Conservation (phyloP, 1,284 basidiomycete species). For the Apiotrichum montevideense region DNA sequence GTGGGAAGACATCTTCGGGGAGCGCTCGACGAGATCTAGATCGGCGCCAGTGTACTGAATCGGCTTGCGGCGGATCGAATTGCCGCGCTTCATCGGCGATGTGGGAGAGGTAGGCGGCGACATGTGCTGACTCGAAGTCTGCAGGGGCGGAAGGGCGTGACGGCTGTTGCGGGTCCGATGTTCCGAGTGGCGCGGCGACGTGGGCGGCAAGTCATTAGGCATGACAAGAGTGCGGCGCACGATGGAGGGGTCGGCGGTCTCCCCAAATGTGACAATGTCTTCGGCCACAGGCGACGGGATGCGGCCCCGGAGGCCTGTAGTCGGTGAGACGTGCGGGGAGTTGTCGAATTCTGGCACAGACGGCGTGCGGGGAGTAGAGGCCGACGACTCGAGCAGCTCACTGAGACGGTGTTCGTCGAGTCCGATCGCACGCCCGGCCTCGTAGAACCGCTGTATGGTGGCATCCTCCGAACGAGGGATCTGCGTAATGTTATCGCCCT, state of each 20-base stretch:
- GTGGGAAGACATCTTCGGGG: conserved; percentile 11
- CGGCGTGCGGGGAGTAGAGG: conserved; percentile 3
- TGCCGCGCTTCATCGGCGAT: conserved; percentile 6
- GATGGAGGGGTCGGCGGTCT: conserved; percentile 5
- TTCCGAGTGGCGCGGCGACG: not conserved
- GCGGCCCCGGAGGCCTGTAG: not conserved
- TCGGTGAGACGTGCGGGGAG: not conserved
- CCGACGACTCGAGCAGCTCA: conserved; percentile 27
- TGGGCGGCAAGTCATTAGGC: conserved; percentile 15
- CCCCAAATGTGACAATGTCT: conserved; percentile 6
- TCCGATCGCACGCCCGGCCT: conserved; percentile 35
- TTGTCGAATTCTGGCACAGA: not conserved
- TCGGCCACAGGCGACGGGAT: conserved; percentile 11
- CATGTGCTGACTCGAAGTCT: not conserved
- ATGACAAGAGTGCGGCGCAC: conserved; percentile 35
- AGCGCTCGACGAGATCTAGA: conserved; percentile 24
- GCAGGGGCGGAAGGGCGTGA: conserved; percentile 5
- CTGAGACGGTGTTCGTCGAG: conserved; percentile 32
- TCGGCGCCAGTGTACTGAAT: conserved; percentile 35
- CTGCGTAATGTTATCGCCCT: not conserved
- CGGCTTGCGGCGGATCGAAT: conserved; percentile 36
- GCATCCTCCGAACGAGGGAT: not conserved
- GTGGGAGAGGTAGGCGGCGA: not conserved
- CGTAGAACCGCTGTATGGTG: conserved; percentile 27
- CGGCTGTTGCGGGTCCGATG: not conserved